These are phyloP conservation scores for Aspergillus tanneri DNA, from an alignment of 2,329 filamentous ascomycete genomes.

Conservation along the genomic window DNA sequence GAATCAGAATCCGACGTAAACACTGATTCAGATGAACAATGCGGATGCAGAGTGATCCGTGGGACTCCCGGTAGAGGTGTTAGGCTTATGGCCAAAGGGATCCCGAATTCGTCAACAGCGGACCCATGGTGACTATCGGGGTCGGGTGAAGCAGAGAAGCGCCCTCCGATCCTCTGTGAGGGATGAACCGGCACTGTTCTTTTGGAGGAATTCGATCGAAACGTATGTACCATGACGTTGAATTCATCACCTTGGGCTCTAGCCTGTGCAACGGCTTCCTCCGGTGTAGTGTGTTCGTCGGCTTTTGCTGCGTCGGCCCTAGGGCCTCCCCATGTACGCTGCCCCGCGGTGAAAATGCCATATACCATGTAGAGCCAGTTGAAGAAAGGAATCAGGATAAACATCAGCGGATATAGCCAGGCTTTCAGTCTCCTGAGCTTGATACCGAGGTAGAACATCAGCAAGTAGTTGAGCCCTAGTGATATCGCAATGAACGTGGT, in stretches of 20 bases:
- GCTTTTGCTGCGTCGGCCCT: conserved; percentile 83
- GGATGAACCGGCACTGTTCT: conserved; percentile 66
- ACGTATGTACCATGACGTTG: conserved; percentile 84
- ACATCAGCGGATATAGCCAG: conserved; percentile 94
- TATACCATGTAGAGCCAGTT: conserved; percentile 99
- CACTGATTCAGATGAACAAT: conserved; percentile 67
- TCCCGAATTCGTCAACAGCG: conserved; percentile 65
- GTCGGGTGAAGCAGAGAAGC: conserved; percentile 69
- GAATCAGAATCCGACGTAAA: conserved; percentile 55
- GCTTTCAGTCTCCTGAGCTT: conserved; percentile 88
- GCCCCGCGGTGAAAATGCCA: conserved; percentile 89
- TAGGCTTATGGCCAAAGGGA: conserved; percentile 52
- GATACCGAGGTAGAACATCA: conserved; percentile 94
- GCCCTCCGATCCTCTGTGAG: conserved; percentile 71
- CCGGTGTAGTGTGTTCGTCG: conserved; percentile 70
- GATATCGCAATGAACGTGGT: conserved; percentile 93
- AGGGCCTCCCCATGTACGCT: conserved; percentile 93
- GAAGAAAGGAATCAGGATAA: conserved; percentile 90
- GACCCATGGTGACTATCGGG: conserved; percentile 68
- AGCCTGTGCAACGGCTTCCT: conserved; percentile 80
- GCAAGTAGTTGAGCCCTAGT: conserved; percentile 84
- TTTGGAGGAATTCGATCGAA: conserved; percentile 52
- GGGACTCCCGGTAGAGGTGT: conserved; percentile 48
- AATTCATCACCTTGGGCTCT: conserved; percentile 79
- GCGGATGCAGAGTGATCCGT: conserved; percentile 52